Evolutionary conservation across 495 filamentous ascomycete genomes (phyloP), one percentile per base, ranked within the genome.

Genomic region (Hamigera avellanea): DNA sequence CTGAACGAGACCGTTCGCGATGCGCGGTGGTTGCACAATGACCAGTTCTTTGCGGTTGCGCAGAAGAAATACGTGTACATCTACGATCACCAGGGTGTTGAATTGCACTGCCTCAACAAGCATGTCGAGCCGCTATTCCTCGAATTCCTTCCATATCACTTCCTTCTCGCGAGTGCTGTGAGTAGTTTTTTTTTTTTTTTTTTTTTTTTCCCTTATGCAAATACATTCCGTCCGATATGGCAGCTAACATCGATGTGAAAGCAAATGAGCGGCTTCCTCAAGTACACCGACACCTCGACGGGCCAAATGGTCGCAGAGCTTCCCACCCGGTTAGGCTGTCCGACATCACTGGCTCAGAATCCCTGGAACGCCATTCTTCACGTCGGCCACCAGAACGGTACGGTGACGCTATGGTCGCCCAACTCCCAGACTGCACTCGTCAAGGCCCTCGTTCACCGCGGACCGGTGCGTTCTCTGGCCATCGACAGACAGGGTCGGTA

Each of bases 1-100:
- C 67, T 96, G 36, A 72, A 73, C 19, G 91, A 96, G 63, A 95
- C 86, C 0, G 74, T 96, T 4, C 64, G 88, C 25, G 87, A 94
- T 67, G 84, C 79, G 13, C 78, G 75, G 47, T 98, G 88, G 84
- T 67, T 98, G 37, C 89, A 98, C 57, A 95, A 94, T 48, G 86
- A 93, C 54, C 87, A 95, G 46, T 86, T 72, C 59, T 94, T 96
- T 59, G 91, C 93, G 2, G 86, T 94, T n/a, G 85, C 91, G 18
- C 91, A 98, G 60, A 96, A 96, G 72, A 93, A 93, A 59, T 80
- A 89, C 42, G 82, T 87, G 42, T 87, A 86, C 64, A 96, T 98
- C 42, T 98, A 98, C 64, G 91, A 95, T 47, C 64, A 75, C 25
- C 69, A 77, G 18, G 91, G 91, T 41, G 80, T 93, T 12, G 91